A percentile compares a stretch with the other conserved stretches of the same genome.
Conservation (phyloP, 306 rosid species). For the Vigna reflexopilosa region DNA sequence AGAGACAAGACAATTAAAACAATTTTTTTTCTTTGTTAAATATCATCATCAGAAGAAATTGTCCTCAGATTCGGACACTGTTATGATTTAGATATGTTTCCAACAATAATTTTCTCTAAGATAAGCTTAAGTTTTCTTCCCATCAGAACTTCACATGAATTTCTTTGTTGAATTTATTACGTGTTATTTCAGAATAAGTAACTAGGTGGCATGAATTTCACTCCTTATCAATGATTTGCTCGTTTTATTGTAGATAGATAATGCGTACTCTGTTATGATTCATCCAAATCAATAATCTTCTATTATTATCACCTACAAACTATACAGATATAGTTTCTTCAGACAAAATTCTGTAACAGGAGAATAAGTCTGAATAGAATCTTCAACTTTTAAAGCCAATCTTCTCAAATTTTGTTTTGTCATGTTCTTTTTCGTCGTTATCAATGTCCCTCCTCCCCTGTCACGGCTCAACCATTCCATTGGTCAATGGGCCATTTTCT, state of each 20-base stretch:
- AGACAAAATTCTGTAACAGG: background rate
- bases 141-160: background rate
- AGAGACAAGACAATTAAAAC: background rate
- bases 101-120: background rate
- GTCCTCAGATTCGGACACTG: no score
- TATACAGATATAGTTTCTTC: background rate
- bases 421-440: slow-evolving; percentile 1
- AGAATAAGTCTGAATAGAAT: slow-evolving; percentile 8
- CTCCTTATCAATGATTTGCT: background rate
- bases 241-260: background rate
- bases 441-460: background rate
- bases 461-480: background rate
- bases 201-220: background rate
- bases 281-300: slow-evolving; percentile 1
- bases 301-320: background rate
- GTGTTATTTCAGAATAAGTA: background rate
- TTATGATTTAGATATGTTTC: slow-evolving; percentile 9
- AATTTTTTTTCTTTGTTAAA: background rate
- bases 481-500: slow-evolving; percentile 40
- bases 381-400: background rate
- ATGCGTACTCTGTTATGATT: background rate
- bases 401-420: background rate
- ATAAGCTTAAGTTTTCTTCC: background rate
- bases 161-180: background rate
- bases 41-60: background rate